Conservation (phyloP, 768 basidiomycete genomes). For the Tylopilus intermedius region DNA sequence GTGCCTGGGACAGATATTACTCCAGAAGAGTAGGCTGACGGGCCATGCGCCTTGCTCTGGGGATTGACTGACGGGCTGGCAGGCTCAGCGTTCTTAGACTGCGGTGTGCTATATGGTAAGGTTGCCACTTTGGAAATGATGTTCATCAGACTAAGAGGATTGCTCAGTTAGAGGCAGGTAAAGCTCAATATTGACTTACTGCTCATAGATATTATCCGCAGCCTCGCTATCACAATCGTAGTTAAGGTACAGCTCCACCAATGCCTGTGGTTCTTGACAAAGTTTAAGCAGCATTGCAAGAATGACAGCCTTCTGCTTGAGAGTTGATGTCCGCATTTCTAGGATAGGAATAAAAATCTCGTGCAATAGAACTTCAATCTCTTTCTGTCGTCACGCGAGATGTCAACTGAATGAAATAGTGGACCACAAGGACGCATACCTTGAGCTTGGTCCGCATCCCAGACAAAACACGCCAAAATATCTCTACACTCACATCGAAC, state of each 20-base stretch:
- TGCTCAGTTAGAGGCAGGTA: conserved; percentile 4
- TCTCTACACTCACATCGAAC: conserved; percentile 96
- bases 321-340: conserved; percentile 94
- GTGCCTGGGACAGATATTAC: conserved; percentile 61
- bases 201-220: conserved; percentile 95
- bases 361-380: conserved; percentile 96
- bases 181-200: conserved; percentile 41
- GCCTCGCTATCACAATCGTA: conserved; percentile 98
- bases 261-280: conserved; percentile 93
- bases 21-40: conserved; percentile 54
- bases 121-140: conserved; percentile 90
- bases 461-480: conserved; percentile 94
- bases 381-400: conserved; percentile 61
- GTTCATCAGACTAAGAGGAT: conserved; percentile 70
- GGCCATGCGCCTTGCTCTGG: conserved; percentile 31
- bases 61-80: conserved; percentile 57
- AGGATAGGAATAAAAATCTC: conserved; percentile 98
- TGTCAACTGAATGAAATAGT: conserved; percentile 7
- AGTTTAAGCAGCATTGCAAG: conserved; percentile 82
- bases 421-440: conserved; percentile 37
- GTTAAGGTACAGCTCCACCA: conserved; percentile 98
- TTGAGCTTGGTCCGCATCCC: conserved; percentile 95
- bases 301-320: conserved; percentile 92
- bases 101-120: conserved; percentile 41
- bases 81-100: conserved; percentile 52